phyloP scores from a whole-genome alignment of 202 grass and related monocot species.

The Carex sylvatica region DNA sequence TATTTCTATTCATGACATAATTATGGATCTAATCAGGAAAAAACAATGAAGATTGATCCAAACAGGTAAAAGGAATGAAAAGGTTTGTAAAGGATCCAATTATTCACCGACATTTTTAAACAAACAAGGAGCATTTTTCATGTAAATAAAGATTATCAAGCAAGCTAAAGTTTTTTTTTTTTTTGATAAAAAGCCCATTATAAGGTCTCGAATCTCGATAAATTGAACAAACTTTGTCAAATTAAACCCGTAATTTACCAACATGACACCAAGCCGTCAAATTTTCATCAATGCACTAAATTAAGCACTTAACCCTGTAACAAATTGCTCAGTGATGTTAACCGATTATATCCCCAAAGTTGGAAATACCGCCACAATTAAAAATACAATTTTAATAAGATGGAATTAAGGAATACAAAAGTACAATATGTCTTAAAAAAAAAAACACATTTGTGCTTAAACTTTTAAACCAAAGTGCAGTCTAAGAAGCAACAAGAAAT shows the following conservation, averaged over 20 bases:
- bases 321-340: neutral
- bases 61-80: neutral
- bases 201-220: neutral
- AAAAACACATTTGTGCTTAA: neutral
- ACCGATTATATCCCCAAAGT: neutral
- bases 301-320: neutral
- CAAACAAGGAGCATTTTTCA: neutral
- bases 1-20: neutral
- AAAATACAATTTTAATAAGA: neutral
- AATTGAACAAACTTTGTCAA: neutral
- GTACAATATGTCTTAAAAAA: neutral
- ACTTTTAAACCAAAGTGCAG: neutral
- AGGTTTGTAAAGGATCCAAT: neutral
- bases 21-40: conserved; percentile 1
- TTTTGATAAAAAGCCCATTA: neutral
- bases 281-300: neutral
- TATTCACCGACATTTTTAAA: neutral
- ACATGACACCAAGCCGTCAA: no score
- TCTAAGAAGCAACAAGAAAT: neutral
- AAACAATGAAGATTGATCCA: neutral
- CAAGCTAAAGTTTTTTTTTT: neutral
- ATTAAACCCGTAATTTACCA: neutral
- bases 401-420: neutral
- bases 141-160: neutral
- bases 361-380: neutral